Evolutionary conservation across 306 rosid species (phyloP).

Genomic region (Herpetospermum pedunculosum): DNA sequence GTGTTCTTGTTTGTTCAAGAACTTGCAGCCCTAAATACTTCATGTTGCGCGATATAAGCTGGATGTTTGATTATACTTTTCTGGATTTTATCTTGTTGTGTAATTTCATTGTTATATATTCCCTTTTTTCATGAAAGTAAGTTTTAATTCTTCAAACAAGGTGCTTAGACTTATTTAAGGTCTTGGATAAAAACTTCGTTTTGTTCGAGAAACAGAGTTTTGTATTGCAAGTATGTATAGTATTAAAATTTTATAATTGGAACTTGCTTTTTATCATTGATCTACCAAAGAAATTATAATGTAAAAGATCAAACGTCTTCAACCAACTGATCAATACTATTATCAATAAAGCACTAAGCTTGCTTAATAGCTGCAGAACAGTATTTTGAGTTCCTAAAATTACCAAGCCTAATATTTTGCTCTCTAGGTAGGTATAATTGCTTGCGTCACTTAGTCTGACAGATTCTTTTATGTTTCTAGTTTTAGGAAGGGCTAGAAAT

Average conservation of each 20-base stretch:
- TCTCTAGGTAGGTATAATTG: not conserved
- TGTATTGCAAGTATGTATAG: not conserved
- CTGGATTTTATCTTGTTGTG: not conserved
- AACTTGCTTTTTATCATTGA: not conserved
- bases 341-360: not conserved
- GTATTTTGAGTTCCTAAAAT: not conserved
- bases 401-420: not conserved
- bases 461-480: not conserved
- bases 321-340: not conserved
- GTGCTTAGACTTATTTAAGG: not conserved
- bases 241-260: not conserved
- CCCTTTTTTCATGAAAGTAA: not conserved
- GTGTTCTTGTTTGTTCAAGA: slow-evolving; percentile 1
- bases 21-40: not conserved
- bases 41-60: not conserved
- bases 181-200: not conserved
- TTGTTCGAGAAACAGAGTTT: not conserved
- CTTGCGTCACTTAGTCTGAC: not conserved
- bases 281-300: not conserved
- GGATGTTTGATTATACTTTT: not conserved
- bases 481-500: not conserved
- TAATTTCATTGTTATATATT: not conserved
- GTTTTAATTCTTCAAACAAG: not conserved
- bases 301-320: not conserved
- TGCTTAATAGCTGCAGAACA: not conserved